Conservation (phyloP, 1,139 yeast genomes). For the Debaryomycetaceae sp. region DNA sequence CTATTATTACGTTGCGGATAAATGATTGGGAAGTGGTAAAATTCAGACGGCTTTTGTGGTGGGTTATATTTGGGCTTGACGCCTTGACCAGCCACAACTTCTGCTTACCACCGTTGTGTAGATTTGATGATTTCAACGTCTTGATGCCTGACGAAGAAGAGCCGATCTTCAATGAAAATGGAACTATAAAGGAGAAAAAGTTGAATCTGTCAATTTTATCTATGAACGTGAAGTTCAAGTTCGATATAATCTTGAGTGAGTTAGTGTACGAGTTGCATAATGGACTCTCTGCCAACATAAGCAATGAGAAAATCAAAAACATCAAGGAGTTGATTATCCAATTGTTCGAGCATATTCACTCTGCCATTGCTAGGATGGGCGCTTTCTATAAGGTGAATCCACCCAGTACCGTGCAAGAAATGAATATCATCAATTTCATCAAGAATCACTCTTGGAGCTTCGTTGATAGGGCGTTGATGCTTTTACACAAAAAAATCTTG, state of each 20-base stretch:
- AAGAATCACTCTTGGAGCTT: slow-evolving; percentile 50
- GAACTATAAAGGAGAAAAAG: slow-evolving; percentile 20
- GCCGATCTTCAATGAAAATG: slow-evolving; percentile 23
- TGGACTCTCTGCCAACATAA: slow-evolving; percentile 35
- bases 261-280: slow-evolving; percentile 43
- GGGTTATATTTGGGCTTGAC: slow-evolving; percentile 62
- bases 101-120: slow-evolving; percentile 55
- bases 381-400: slow-evolving; percentile 22
- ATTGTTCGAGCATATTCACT: slow-evolving; percentile 46
- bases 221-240: slow-evolving; percentile 52
- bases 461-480: slow-evolving; percentile 54
- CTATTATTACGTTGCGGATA: slow-evolving; percentile 46
- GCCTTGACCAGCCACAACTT: slow-evolving; percentile 56
- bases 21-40: slow-evolving; percentile 47
- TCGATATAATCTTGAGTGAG: slow-evolving; percentile 50
- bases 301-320: slow-evolving; percentile 37
- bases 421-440: slow-evolving; percentile 46
- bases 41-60: slow-evolving; percentile 57
- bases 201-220: slow-evolving; percentile 40
- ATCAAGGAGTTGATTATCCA: slow-evolving; percentile 48
- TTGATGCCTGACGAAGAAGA: slow-evolving; percentile 50
- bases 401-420: slow-evolving; percentile 36
- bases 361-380: slow-evolving; percentile 34
- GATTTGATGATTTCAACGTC: slow-evolving; percentile 54
- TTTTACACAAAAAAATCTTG: slow-evolving; percentile 52